These are phyloP conservation scores for Paramecium octaurelia DNA, from an alignment of 73 alveolate species.

Conservation along the genomic window DNA sequence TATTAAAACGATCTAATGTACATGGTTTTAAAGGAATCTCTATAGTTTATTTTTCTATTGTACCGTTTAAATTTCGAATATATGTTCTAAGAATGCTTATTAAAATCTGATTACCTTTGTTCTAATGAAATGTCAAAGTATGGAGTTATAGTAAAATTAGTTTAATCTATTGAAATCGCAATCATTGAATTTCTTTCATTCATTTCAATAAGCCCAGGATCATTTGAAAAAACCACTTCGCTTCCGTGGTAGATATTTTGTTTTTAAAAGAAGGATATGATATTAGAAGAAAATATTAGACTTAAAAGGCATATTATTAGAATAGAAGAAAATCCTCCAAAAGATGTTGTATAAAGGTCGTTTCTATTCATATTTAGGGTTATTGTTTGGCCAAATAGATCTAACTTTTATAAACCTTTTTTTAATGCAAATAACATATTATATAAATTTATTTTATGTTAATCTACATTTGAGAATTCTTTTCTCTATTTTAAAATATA, in stretches of 20 bases:
- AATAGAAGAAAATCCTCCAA: conserved; percentile 7
- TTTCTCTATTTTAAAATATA: no score
- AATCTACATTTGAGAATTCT: background rate
- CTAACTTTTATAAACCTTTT: background rate
- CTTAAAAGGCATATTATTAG: background rate
- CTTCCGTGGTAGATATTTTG: background rate
- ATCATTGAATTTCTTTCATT: background rate
- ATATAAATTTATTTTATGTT: background rate
- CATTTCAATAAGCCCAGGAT: background rate
- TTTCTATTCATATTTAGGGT: background rate
- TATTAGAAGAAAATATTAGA: background rate
- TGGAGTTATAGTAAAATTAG: conserved; percentile 1
- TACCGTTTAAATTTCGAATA: background rate
- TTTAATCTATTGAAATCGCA: background rate
- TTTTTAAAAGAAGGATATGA: background rate
- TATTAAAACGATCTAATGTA: background rate
- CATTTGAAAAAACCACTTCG: background rate
- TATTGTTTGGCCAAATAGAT: background rate
- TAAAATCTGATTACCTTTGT: background rate
- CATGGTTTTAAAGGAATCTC: background rate
- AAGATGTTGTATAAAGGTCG: background rate
- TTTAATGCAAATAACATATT: background rate
- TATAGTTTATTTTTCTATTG: background rate
- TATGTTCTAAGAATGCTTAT: background rate
- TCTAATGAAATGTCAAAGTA: background rate